Evolutionary conservation across 164 flowering plant genomes (phyloP).

Genomic region (Annona cherimola): DNA sequence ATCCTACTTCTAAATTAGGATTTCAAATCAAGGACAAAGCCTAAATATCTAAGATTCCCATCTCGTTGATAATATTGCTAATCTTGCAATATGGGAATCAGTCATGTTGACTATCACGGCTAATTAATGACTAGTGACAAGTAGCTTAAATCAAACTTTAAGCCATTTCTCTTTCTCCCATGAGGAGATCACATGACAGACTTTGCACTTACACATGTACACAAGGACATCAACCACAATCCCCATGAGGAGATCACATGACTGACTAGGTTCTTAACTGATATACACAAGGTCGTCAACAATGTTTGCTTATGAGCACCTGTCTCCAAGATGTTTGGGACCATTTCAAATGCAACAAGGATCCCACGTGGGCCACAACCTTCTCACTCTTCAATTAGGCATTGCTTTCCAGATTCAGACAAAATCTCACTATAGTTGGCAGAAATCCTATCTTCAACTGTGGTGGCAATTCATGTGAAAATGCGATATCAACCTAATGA

Average conservation of each 20-base stretch:
- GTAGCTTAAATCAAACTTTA: neutral
- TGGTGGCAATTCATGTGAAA: neutral
- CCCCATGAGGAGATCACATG: constrained; percentile 13
- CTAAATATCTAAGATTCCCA: neutral
- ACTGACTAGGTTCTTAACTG: neutral
- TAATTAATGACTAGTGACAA: constrained; percentile 5
- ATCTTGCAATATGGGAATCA: neutral
- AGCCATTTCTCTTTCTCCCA: neutral
- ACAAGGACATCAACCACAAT: neutral
- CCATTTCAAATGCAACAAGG: constrained; percentile 1
- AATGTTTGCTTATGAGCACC: neutral
- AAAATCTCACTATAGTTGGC: neutral
- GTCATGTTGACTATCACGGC: neutral
- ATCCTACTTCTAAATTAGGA: too few relatives aligned
- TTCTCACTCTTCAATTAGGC: constrained; percentile 1
- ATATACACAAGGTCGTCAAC: neutral
- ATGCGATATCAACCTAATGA: neutral
- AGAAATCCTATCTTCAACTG: neutral
- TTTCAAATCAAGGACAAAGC: neutral
- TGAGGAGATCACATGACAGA: constrained; percentile 9
- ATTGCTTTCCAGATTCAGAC: neutral
- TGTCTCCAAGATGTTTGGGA: constrained; percentile 6
- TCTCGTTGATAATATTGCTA: neutral
- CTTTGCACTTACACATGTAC: neutral
- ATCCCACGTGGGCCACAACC: constrained; percentile 13